Percentiles rank a stretch among this genome's conserved stretches.
Conservation (phyloP, 2,329 filamentous ascomycete species). For the Lasiodiplodia citricola region DNA sequence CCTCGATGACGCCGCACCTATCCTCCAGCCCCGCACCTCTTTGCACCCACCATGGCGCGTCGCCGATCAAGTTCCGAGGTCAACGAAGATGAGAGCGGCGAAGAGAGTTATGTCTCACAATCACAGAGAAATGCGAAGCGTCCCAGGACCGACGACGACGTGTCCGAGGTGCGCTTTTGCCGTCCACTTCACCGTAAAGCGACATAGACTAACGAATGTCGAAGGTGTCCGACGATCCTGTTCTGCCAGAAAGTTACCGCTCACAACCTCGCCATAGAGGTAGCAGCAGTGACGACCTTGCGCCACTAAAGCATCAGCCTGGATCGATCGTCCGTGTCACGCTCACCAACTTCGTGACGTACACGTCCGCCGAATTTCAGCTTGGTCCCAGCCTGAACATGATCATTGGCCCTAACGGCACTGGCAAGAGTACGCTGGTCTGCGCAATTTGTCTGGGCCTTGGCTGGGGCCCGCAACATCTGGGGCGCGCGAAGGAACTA, state of each 20-base stretch:
- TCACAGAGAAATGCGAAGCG: constrained; percentile 12
- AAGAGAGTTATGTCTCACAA: constrained; percentile 10
- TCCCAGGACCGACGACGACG: constrained; percentile 11
- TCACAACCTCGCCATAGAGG: constrained; percentile 25
- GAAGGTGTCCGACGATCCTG: constrained; percentile 8
- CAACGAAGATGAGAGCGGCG: constrained; percentile 11
- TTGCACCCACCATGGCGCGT: constrained; percentile 9
- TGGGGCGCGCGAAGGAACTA: constrained; percentile 83
- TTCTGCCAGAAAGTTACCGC: constrained; percentile 27
- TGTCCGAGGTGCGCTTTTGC: constrained; percentile 3
- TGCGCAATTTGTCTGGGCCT: constrained; percentile 95
- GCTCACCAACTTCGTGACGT: constrained; percentile 91
- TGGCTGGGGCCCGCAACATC: constrained; percentile 77
- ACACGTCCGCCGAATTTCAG: constrained; percentile 87
- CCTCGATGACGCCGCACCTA: neutral
- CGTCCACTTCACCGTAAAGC: neutral
- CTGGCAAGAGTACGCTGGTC: constrained; percentile 95
- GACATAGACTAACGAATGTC: neutral
- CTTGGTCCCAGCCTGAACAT: constrained; percentile 95
- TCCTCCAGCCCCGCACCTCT: neutral
- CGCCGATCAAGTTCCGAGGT: constrained; percentile 14
- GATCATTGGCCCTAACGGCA: constrained; percentile 98
- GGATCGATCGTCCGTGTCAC: constrained; percentile 89
- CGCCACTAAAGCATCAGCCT: constrained; percentile 53
- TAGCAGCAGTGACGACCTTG: constrained; percentile 28